A percentile compares a stretch with the other conserved stretches of the same genome.
Evolutionary conservation across 1,139 yeast species (phyloP).

Genomic region (Debaryomyces coudertii): DNA sequence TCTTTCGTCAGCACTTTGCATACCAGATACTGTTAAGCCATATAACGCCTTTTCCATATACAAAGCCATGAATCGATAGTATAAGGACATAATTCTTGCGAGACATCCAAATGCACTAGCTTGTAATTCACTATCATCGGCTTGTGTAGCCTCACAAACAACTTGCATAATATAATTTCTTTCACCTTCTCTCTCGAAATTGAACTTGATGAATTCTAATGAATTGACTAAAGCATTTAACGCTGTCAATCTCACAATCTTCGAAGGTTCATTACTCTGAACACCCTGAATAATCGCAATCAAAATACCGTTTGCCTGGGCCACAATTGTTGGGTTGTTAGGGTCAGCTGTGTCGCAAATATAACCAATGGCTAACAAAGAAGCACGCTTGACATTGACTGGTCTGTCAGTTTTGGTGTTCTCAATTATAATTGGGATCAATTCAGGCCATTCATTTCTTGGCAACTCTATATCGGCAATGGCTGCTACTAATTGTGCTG

Average conservation of each 20-base stretch:
- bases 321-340: conserved; percentile 71
- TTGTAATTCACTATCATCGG: conserved; percentile 77
- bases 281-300: conserved; percentile 98
- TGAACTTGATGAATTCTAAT: conserved; percentile 81
- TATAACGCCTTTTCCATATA: conserved; percentile 97
- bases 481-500: conserved; percentile 95
- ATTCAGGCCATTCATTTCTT: conserved; percentile 81
- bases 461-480: conserved; percentile 95
- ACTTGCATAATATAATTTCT: conserved; percentile 98
- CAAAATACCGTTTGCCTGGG: conserved; percentile 88
- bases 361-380: conserved; percentile 88
- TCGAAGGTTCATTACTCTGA: conserved; percentile 74
- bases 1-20: conserved; percentile 82
- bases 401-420: conserved; percentile 82
- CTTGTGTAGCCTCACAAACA: conserved; percentile 97
- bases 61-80: conserved; percentile 86
- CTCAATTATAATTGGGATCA: conserved; percentile 80
- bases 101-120: conserved; percentile 96
- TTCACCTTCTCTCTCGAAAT: conserved; percentile 92
- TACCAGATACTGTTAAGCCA: conserved; percentile 86
- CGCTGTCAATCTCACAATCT: conserved; percentile 83
- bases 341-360: conserved; percentile 96
- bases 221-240: conserved; percentile 90
- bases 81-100: conserved; percentile 87
- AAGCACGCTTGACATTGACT: conserved; percentile 79